A percentile compares a stretch with the other conserved stretches of the same genome.
These are phyloP conservation scores for Yamadazyma kanchanaburiensis DNA, from an alignment of 1,139 yeast genomes.

Conservation along the genomic window DNA sequence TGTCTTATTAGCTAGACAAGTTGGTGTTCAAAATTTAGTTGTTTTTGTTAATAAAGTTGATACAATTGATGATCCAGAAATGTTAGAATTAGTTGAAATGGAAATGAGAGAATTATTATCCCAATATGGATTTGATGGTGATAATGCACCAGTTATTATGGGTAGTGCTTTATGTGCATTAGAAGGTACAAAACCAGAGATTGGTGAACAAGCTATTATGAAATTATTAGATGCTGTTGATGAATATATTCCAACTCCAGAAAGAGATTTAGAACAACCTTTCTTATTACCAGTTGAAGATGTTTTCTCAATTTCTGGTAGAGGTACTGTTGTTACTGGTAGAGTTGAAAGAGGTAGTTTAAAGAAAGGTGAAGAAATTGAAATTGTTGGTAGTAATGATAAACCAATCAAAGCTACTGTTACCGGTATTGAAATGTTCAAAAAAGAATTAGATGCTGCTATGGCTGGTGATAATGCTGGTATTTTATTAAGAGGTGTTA, in stretches of 20 bases:
- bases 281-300: constrained; percentile 98
- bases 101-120: constrained; percentile 97
- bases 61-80: constrained; percentile 96
- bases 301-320: constrained; percentile 96
- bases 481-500: constrained; percentile 93
- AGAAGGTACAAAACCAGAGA: constrained; percentile 84
- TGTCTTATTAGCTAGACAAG: constrained; percentile 96
- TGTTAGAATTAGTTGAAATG: constrained; percentile 99
- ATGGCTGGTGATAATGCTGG: constrained; percentile 99
- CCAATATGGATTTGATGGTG: constrained; percentile 96
- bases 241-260: constrained; percentile 92
- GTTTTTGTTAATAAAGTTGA: constrained; percentile 98
- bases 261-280: constrained; percentile 93
- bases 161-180: constrained; percentile 98
- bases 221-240: constrained; percentile 91
- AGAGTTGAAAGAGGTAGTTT: constrained; percentile 97
- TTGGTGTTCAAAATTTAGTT: constrained; percentile 96
- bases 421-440: constrained; percentile 98
- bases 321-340: constrained; percentile 99
- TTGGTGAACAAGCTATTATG: constrained; percentile 81
- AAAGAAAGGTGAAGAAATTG: constrained; percentile 98
- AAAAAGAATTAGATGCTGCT: constrained; percentile 95
- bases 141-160: constrained; percentile 95
- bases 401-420: constrained; percentile 90
- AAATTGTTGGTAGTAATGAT: constrained; percentile 88